These are phyloP conservation scores for Pseudonitzschia multiseries DNA, from an alignment of 108 stramenopile genomes.

Conservation along the genomic window DNA sequence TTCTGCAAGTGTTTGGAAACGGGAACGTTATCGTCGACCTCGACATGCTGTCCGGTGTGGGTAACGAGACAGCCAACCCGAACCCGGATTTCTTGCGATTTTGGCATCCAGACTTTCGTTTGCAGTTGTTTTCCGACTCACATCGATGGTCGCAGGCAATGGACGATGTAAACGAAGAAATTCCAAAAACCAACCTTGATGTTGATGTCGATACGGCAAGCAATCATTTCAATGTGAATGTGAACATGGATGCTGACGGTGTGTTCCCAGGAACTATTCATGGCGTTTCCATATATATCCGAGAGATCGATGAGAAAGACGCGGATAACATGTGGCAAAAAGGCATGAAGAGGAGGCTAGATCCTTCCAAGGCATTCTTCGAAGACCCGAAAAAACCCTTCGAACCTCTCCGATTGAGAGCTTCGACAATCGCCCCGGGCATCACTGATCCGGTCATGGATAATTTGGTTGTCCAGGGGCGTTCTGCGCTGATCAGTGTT, in stretches of 20 bases:
- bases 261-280: constrained; percentile 12
- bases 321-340: not conserved
- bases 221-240: not conserved
- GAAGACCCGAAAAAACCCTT: constrained; percentile 1
- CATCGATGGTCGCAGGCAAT: not conserved
- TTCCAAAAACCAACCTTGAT: not conserved
- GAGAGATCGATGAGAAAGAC: not conserved
- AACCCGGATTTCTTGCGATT: constrained; percentile 1
- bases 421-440: not conserved
- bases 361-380: not conserved
- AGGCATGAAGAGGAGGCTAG: not conserved
- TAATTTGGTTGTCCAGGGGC: not conserved
- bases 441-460: not conserved
- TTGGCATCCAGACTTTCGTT: constrained; percentile 5
- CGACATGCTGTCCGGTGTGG: not conserved
- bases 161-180: not conserved
- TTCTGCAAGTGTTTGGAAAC: constrained; percentile 11
- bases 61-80: not conserved
- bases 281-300: constrained; percentile 1
- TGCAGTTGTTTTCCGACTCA: constrained; percentile 15
- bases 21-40: not conserved
- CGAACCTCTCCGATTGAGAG: constrained; percentile 13
- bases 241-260: not conserved
- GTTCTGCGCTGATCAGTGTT: constrained; percentile 8
- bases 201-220: too few relatives aligned